Conservation (phyloP, 2,329 filamentous ascomycete species). For the Nemania bipapillata region DNA sequence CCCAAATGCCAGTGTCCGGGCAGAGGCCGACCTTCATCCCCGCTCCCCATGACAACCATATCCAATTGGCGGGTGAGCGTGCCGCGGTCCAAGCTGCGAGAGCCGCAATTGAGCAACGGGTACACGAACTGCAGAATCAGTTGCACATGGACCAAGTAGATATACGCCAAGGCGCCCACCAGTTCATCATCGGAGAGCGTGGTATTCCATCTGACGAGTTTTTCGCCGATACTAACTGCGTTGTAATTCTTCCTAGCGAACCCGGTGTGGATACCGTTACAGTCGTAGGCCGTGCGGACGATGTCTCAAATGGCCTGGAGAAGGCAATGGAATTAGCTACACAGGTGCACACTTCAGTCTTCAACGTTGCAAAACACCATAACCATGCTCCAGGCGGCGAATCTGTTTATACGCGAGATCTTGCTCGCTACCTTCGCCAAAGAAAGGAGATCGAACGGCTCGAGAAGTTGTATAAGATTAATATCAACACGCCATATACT, state of each 20-base stretch:
- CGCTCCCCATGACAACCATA: constrained; percentile 77
- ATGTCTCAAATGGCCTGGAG: constrained; percentile 79
- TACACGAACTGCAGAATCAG: constrained; percentile 77
- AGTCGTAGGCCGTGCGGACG: constrained; percentile 80
- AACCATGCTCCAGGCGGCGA: constrained; percentile 76
- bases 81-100: constrained; percentile 81
- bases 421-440: constrained; percentile 88
- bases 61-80: constrained; percentile 87
- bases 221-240: constrained; percentile 88
- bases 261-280: constrained; percentile 86
- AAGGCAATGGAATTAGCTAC: constrained; percentile 89
- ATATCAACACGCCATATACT: constrained; percentile 81
- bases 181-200: constrained; percentile 90
- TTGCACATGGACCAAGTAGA: constrained; percentile 81
- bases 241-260: constrained; percentile 80
- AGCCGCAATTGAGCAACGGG: constrained; percentile 81
- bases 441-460: constrained; percentile 84
- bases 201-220: constrained; percentile 86
- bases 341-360: constrained; percentile 83
- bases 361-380: constrained; percentile 85
- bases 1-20: constrained; percentile 69
- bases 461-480: constrained; percentile 82
- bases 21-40: constrained; percentile 76
- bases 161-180: constrained; percentile 87
- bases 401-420: constrained; percentile 80